Evolutionary conservation across 495 filamentous ascomycete genomes (phyloP).

Genomic region (Daldinia grandis): DNA sequence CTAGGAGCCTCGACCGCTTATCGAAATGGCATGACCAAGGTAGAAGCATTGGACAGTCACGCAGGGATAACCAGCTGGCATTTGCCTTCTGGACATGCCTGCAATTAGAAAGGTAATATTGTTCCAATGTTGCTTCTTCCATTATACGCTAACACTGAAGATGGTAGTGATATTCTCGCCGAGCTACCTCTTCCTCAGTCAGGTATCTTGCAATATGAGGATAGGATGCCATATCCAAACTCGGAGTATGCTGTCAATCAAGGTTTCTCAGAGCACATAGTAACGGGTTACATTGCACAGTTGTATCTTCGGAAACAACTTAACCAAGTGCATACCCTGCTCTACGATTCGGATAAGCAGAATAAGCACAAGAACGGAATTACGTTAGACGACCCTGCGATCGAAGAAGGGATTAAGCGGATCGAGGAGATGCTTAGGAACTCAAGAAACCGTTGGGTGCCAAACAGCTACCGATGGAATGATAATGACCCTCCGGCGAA

Average conservation of each 20-base stretch:
- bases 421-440: constrained; percentile 47
- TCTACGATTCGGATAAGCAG: constrained; percentile 71
- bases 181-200: constrained; percentile 86
- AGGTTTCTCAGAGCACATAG: constrained; percentile 62
- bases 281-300: constrained; percentile 86
- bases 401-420: constrained; percentile 42
- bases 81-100: constrained; percentile 94
- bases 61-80: constrained; percentile 66
- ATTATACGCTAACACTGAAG: constrained; percentile 17
- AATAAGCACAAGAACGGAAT: constrained; percentile 47
- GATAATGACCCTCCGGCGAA: constrained; percentile 70
- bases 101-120: constrained; percentile 83
- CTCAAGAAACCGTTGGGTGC: constrained; percentile 47
- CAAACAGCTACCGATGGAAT: constrained; percentile 65
- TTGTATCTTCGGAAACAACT: constrained; percentile 85
- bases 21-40: constrained; percentile 47
- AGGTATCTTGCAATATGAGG: constrained; percentile 76
- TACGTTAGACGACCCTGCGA: constrained; percentile 31
- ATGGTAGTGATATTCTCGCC: constrained; percentile 82
- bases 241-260: constrained; percentile 51
- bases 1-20: constrained; percentile 55
- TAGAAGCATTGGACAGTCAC: constrained; percentile 43
- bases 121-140: background rate
- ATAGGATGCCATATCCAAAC: constrained; percentile 71
- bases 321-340: constrained; percentile 80